Evolutionary conservation across 208 protist genomes (phyloP).

Genomic region (Wallacemonas sp.): DNA sequence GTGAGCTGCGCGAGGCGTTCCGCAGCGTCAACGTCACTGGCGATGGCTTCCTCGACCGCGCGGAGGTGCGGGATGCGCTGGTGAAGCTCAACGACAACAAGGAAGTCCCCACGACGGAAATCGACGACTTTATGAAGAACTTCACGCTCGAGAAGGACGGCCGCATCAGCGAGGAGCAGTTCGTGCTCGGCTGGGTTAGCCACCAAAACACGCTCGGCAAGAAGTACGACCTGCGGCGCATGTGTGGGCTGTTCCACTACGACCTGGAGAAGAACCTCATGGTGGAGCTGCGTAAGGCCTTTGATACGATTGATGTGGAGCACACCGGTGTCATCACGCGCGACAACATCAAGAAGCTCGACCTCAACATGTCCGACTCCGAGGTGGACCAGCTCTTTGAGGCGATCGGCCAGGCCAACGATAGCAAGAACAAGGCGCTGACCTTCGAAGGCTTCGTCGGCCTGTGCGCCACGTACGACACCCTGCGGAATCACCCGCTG

Average conservation of each 20-base stretch:
- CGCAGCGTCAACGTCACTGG: conserved; percentile 74
- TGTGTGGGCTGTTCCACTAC: conserved; percentile 85
- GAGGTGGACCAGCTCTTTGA: conserved; percentile 73
- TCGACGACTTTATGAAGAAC: conserved; percentile 78
- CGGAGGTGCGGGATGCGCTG: conserved; percentile 86
- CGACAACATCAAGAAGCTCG: conserved; percentile 71
- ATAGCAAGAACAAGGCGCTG: conserved; percentile 35
- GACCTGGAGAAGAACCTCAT: conserved; percentile 86
- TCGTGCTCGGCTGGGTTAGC: conserved; percentile 78
- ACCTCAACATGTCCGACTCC: conserved; percentile 55
- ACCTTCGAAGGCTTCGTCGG: conserved; percentile 87
- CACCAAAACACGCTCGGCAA: conserved; percentile 80
- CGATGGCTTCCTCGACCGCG: conserved; percentile 72
- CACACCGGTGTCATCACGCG: conserved; percentile 79
- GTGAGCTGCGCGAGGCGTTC: conserved; percentile 78
- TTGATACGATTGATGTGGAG: conserved; percentile 80
- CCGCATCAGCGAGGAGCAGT: conserved; percentile 87
- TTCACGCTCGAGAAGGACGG: conserved; percentile 75
- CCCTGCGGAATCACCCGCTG: conserved; percentile 82
- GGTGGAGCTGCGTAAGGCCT: conserved; percentile 66
- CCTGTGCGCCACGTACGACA: conserved; percentile 74
- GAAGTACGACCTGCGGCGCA: conserved; percentile 74
- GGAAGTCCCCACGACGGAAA: conserved; percentile 65
- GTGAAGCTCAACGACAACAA: conserved; percentile 84
- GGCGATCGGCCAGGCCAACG: conserved; percentile 42